Base-by-base conservation (phyloP, 2,329 filamentous ascomycete genomes). In the Aspergillus jensenii region DNA sequence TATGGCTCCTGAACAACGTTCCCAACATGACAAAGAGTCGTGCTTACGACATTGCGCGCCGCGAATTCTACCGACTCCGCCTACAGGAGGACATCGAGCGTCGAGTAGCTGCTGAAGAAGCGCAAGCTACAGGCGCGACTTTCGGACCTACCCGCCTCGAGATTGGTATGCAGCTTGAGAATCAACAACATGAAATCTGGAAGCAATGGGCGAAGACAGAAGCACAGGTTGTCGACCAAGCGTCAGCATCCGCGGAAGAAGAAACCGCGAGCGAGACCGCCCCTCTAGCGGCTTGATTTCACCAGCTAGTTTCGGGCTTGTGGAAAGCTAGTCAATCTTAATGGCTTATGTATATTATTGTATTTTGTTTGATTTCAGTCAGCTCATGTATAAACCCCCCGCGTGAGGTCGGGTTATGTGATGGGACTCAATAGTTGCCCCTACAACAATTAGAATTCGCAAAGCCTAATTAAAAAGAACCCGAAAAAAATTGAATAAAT, bases 61-160 rank as follows among this genome's bases (percentile, higher is more conserved):
- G 88, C 64, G 93, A 99, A 74, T 96, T 98, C 77, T 99, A 99
- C 79, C 80, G 83, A 46, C 77, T 93, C 62, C 89, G 95, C 59
- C 89, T 96, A 67, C 81, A 86, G 59, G 87, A 96, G 67, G 92
- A 97, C 64, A 84, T 96, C 48, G 87, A 93, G 77, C 83, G 85
- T 65, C 87, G 93, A 66, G 84, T 99, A 59, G 90, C 93, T 7
- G 82, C 86, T 50, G 95, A 99, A 77, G 95, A 99, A 77, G 93
- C 95, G 27, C 81, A 87, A 62, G 85, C 90, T 67, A 88, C 90
- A 6, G 95, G 95, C 53, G 93, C 92, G 51, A 91, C 91, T 81
- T 98, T 98, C 73, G 91, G 91, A 73, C 90, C 88, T 75, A 82
- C 85, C 43, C 82, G 84, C 59, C 73, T 92, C 52, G 88, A 96